Base-by-base conservation (phyloP, 1,284 basidiomycete species). In the Polyporus tsugae region DNA sequence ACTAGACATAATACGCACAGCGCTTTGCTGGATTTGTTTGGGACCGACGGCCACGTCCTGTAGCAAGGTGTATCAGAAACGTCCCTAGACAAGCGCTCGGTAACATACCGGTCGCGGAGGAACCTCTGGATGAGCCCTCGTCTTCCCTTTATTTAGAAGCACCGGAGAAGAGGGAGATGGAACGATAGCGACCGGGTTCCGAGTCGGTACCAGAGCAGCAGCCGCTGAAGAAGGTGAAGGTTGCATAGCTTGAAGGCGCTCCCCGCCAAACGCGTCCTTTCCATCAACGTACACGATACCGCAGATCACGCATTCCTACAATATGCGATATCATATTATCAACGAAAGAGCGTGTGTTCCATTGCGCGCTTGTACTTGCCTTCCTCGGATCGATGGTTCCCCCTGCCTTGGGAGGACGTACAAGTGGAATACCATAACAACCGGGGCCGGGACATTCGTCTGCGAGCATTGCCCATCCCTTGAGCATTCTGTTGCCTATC, bases 391-490 rank as follows among this genome's bases (percentile, higher is more conserved):
- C 86, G 72, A 86, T 87, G 64, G 85, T 86, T 22, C 83, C 83
- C 9, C 87, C 87, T 46, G 82, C 74, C 76, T 87, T 91, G n/a
- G 91, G 91, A 55, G 90, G 91, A 62, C 91, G 83, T 64, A 93
- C 90, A 38, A 94, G 85, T 38, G 92, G 93, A 13, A 93, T 82
- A 17, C 91, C 92, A 77, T 88, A 91, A 74, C 93, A 94, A 44
- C 81, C 80, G 35, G 75, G 74, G 73, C 87, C 90, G 0, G 88
- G 87, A 75, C 94, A 95, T 80, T 94, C 93, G 61, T 95, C 93
- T 52, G 86, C 92, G 25, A 95, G 83, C 91, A 95, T 92, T 0
- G 93, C 88, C 92, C 92, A 95, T 53, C 94, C 94, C 77, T 88
- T 89, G 58, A 95, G 80, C 69, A 95, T 82, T 38, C 89, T 85